Evolutionary conservation across 371 early-diverging fungal genomes (phyloP), one percentile per base, ranked within the genome.

Genomic region (Polyrhizophydium stewartii): DNA sequence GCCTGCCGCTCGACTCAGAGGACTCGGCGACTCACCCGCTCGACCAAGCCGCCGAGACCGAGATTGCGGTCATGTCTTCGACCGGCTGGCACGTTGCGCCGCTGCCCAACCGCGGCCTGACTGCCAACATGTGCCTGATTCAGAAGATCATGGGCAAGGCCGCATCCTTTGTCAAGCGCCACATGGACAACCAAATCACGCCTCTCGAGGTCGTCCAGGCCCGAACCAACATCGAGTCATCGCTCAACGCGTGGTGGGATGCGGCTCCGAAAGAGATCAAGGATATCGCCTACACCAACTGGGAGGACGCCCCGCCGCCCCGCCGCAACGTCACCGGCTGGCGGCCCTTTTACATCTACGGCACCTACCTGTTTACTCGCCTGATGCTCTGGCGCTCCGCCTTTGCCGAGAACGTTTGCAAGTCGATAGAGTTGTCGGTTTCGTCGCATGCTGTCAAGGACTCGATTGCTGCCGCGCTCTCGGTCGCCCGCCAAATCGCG

Each of bases 31-130:
- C 13, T 16, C 63, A 58, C 43, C 63, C 50, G 12, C 63, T 50
- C 28, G 63, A 63, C 43, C 25, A 32, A 5, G 31, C 10, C 27
- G 33, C 19, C 57, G 22, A 47, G n/a, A 37, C 27, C 22, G 58
- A 63, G 31, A 50, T 56, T 28, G 38, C 58, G 21, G 31, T 58
- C 45, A 63, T 63, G 63, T 63, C 63, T 2, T 59, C 53, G n/a
- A 32, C 57, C 24, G 59, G 38, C 21, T 58, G 58, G 58, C 38
- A 59, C 21, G 40, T 59, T 46, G 27, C 50, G 21, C 37, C 63
- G 6, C 58, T 47, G 22, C 22, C 32, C 12, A 58, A 58, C 51
- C 38, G 32, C 30, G 53, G 53, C 32, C 5, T 25, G 30, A 6
- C 25, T 25, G 53, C 53, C 19, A 53, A 53, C 35, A 5, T 53